Evolutionary conservation across 148 eudicot genomes (phyloP).

Genomic region (Vaccinium macrocarpon): DNA sequence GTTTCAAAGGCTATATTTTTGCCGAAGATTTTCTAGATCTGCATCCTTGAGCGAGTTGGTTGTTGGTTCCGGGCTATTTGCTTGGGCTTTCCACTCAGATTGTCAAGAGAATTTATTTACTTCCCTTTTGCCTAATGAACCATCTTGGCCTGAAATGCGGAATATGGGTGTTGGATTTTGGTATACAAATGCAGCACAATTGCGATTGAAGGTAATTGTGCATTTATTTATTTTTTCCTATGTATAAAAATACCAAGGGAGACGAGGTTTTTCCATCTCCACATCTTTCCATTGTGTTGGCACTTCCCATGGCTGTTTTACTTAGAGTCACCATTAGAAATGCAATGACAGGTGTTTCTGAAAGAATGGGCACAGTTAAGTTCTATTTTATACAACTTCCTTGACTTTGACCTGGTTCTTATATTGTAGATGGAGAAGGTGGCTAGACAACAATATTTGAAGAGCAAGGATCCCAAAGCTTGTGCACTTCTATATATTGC

Average conservation of each 20-base stretch:
- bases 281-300: not conserved
- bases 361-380: not conserved
- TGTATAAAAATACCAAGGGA: not conserved
- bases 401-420: conserved; percentile 25
- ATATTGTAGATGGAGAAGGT: conserved; percentile 89
- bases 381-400: not conserved
- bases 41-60: conserved; percentile 55
- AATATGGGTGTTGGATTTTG: conserved; percentile 84
- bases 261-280: not conserved
- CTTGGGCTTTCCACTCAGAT: conserved; percentile 97
- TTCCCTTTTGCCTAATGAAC: conserved; percentile 61
- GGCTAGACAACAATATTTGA: conserved; percentile 84
- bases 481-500: conserved; percentile 89
- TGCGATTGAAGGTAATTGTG: conserved; percentile 71
- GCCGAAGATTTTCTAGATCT: conserved; percentile 44
- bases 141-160: conserved; percentile 94
- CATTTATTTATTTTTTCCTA: not conserved
- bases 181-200: conserved; percentile 71
- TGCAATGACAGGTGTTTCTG: not conserved
- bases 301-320: not conserved
- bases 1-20: conserved; percentile 65
- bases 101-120: conserved; percentile 80
- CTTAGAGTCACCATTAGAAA: not conserved
- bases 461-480: conserved; percentile 86
- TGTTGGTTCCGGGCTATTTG: conserved; percentile 60